Evolutionary conservation across 192 early-diverging fungal genomes (phyloP).

Genomic region (Glomus cerebriforme): DNA sequence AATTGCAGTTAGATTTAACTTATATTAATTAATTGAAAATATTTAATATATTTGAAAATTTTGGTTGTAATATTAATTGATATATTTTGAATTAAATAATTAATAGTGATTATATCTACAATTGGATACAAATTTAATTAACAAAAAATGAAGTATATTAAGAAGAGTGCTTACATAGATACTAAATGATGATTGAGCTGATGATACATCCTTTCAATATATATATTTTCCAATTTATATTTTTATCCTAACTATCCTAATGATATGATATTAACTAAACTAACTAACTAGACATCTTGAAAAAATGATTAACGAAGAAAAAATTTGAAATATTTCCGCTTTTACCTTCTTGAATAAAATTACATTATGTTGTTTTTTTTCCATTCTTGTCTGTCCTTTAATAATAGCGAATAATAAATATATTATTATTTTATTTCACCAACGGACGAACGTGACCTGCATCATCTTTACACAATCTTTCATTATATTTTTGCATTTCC

Average conservation of each 20-base stretch:
- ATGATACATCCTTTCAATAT: not conserved
- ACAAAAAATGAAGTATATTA: not conserved
- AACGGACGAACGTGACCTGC: constrained; percentile 32
- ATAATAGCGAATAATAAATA: not conserved
- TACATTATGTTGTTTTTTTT: not conserved
- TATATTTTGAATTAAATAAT: not conserved
- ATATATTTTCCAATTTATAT: not conserved
- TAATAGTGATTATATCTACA: no score
- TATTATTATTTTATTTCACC: constrained; percentile 26
- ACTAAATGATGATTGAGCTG: not conserved
- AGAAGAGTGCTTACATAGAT: not conserved
- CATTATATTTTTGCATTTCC: constrained; percentile 38
- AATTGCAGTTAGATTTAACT: no score
- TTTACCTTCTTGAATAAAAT: no score
- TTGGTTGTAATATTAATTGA: not conserved
- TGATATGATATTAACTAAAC: not conserved
- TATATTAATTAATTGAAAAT: no score
- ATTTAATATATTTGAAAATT: not conserved
- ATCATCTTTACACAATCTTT: constrained; percentile 32
- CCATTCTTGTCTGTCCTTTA: not conserved
- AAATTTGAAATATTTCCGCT: no score
- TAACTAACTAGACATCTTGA: not conserved
- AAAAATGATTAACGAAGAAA: no score
- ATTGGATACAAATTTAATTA: no score
- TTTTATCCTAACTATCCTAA: not conserved